These are phyloP conservation scores for Stylosanthes scabra DNA, from an alignment of 331 rosid species.

Conservation along the genomic window DNA sequence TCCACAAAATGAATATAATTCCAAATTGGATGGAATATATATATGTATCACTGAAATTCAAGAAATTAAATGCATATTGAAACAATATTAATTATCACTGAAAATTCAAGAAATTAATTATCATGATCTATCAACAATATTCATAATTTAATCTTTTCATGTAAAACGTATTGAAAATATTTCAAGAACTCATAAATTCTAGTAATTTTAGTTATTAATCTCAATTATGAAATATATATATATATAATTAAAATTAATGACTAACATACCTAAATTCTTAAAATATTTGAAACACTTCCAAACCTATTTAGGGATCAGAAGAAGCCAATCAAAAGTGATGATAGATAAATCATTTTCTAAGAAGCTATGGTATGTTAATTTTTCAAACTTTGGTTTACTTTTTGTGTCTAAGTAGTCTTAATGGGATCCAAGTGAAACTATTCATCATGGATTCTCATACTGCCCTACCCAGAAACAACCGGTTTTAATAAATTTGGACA, in stretches of 20 bases:
- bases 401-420: slow-evolving; percentile 45
- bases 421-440: slow-evolving; percentile 31
- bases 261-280: too few relatives aligned
- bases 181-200: too few relatives aligned
- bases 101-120: not conserved
- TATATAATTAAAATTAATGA: too few relatives aligned
- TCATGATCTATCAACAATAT: not conserved
- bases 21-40: not conserved
- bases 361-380: slow-evolving; percentile 5
- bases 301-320: not conserved
- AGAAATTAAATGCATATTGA: not conserved
- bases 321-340: slow-evolving; percentile 45
- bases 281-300: too few relatives aligned
- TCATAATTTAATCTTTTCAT: slow-evolving; percentile 10
- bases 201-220: too few relatives aligned
- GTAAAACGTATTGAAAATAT: not conserved
- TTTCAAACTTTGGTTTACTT: slow-evolving; percentile 42
- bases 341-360: slow-evolving; percentile 14
- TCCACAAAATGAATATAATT: not conserved
- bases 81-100: too few relatives aligned
- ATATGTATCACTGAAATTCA: not conserved
- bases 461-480: slow-evolving; percentile 25
- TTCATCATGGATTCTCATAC: slow-evolving; percentile 34
- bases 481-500: not conserved
- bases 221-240: too few relatives aligned